phyloP scores from a whole-genome alignment of 495 filamentous ascomycete genomes.

The Aspergillus affinis region DNA sequence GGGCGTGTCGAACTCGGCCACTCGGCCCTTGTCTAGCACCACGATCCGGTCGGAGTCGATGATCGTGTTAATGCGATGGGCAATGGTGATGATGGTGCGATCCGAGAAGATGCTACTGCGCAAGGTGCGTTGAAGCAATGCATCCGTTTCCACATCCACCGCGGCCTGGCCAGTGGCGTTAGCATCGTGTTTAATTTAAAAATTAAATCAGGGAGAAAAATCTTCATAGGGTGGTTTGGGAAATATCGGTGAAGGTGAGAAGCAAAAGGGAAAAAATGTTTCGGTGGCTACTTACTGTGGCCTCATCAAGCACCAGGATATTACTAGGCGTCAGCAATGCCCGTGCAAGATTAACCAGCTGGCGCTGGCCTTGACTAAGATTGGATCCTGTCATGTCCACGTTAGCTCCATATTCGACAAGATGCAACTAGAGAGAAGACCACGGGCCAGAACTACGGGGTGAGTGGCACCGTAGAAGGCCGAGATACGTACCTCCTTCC shows the following conservation, averaged over 20 bases:
- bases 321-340: conserved; percentile 94
- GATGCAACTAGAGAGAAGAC: background rate
- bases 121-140: conserved; percentile 64
- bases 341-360: conserved; percentile 88
- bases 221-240: background rate
- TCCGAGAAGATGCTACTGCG: conserved; percentile 70
- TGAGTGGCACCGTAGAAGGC: conserved; percentile 3
- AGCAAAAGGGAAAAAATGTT: conserved; percentile 14
- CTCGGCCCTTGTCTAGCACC: conserved; percentile 72
- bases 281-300: conserved; percentile 57
- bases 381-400: conserved; percentile 52
- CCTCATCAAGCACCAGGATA: conserved; percentile 96
- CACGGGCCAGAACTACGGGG: conserved; percentile 2
- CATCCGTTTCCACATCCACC: conserved; percentile 93
- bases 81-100: conserved; percentile 96
- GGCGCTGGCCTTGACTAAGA: conserved; percentile 67
- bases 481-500: conserved; percentile 76
- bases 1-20: conserved; percentile 61
- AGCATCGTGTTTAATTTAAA: conserved; percentile 3
- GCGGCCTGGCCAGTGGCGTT: conserved; percentile 58
- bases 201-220: conserved; percentile 3
- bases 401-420: conserved; percentile 12
- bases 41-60: conserved; percentile 89
- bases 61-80: conserved; percentile 96
- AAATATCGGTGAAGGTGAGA: conserved; percentile 4